Evolutionary conservation across 2,329 filamentous ascomycete genomes (phyloP), one percentile per base, ranked within the genome.

Genomic region (Hymenoscyphus fructigenus): DNA sequence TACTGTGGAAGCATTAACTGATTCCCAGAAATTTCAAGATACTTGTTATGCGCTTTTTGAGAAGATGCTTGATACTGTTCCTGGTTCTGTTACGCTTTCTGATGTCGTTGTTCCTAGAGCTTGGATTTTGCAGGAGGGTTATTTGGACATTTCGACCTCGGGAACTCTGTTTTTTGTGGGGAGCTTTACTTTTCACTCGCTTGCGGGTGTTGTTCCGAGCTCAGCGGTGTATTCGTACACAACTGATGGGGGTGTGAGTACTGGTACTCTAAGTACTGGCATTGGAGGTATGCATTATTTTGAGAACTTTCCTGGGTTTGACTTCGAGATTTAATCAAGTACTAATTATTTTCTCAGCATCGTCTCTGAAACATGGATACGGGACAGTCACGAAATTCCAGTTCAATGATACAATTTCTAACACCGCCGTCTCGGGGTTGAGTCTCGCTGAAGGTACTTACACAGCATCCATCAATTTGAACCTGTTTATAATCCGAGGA

Each of bases 41-140:
- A 62, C 61, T 12, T 69, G 68, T 60, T 59, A 55, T 38, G 55
- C 47, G 10, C 23, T 69, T 5, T 68, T 69, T 57, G 60, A 65
- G 23, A 64, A 60, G 20, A 60, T 65, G 59, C 28, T 67, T 20
- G 57, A 67, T 41, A 65, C 63, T 7, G 65, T 67, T 12, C 62
- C 65, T 1, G 58, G 36, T 38, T 57, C 36, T 15, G 62, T 63
- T 23, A 36, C 57, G 2, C 60, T 67, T 15, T 65, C 62, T 9
- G 65, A 65, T 29, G 26, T 47, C 2, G 20, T 67, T 17, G 53
- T 36, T 5, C 62, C 62, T 17, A 61, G 63, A n/a, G 23, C 47
- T 34, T 66, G 59, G 59, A 62, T 62, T 32, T 23, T 53, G 14
- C 47, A 53, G n/a, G 44, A 62, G 5, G 53, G 61, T 7, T 28